These are phyloP conservation scores for Leccinum rimulosum DNA, from an alignment of 768 basidiomycete species.

Conservation along the genomic window DNA sequence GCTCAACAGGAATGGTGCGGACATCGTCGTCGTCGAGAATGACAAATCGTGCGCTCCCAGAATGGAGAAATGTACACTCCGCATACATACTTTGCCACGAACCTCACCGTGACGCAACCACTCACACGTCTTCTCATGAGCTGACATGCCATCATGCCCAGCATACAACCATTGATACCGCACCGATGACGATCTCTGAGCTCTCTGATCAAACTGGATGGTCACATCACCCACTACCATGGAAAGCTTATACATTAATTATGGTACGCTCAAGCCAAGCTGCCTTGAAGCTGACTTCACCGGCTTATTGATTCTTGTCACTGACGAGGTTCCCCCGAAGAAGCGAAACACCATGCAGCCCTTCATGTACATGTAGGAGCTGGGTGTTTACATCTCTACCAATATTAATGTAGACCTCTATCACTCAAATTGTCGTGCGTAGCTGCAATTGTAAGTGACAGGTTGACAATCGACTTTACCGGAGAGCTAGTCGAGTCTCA, in stretches of 20 bases:
- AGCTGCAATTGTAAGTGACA: constrained; percentile 34
- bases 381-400: constrained; percentile 14
- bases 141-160: not conserved
- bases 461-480: constrained; percentile 32
- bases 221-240: not conserved
- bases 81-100: not conserved
- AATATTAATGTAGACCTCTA: not conserved
- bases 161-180: not conserved
- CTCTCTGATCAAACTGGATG: not conserved
- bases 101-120: not conserved
- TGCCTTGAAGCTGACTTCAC: not conserved
- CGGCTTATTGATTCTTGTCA: constrained; percentile 8
- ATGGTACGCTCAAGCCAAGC: not conserved
- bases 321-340: not conserved
- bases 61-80: not conserved
- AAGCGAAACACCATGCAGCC: constrained; percentile 20
- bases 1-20: constrained; percentile 47
- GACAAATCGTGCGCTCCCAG: not conserved
- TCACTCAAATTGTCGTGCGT: constrained; percentile 1
- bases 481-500: constrained; percentile 18
- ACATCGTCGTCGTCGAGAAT: constrained; percentile 37
- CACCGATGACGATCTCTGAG: not conserved
- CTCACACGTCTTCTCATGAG: not conserved
- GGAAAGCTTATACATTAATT: too few relatives aligned
- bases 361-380: constrained; percentile 12